Evolutionary conservation across 441 rosid genomes (phyloP).

Genomic region (Eutrema salsugineum): DNA sequence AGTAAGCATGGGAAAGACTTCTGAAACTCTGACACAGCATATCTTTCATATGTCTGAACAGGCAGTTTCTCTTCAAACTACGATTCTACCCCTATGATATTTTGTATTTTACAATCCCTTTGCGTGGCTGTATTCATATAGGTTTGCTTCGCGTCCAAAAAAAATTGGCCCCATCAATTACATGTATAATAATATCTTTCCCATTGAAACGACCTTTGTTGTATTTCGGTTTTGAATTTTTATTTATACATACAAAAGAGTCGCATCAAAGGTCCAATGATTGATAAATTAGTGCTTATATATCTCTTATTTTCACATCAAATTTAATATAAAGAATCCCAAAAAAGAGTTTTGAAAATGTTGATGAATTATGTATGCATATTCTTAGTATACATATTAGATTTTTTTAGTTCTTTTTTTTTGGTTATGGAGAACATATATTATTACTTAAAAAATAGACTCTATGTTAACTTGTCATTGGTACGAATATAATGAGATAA

Average conservation of each 20-base stretch:
- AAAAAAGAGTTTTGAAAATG: background rate
- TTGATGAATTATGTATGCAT: background rate
- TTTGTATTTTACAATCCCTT: conserved; percentile 19
- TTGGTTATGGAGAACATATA: too few species aligned
- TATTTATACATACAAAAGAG: background rate
- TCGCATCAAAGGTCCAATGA: conserved; percentile 25
- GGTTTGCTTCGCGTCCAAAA: conserved; percentile 17
- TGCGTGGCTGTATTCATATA: conserved; percentile 16
- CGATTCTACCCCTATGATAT: conserved; percentile 16
- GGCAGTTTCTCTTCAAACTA: background rate
- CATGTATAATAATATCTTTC: conserved; percentile 6
- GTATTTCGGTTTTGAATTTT: background rate
- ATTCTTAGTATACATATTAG: too few species aligned
- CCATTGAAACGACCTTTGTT: background rate
- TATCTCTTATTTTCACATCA: background rate
- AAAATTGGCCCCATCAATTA: conserved; percentile 20
- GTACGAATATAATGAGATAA: background rate
- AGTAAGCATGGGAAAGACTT: conserved; percentile 28
- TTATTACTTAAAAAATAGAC: too few species aligned
- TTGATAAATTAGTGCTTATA: conserved; percentile 1
- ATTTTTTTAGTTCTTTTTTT: too few species aligned
- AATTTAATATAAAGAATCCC: background rate
- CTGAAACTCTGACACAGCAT: conserved; percentile 29
- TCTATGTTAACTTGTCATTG: too few species aligned
- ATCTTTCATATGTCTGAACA: conserved; percentile 39